A percentile compares a stretch with the other conserved stretches of the same genome.
These are phyloP conservation scores for Suzukiozyma palmioleophila DNA, from an alignment of 1,139 yeast species.

Conservation along the genomic window DNA sequence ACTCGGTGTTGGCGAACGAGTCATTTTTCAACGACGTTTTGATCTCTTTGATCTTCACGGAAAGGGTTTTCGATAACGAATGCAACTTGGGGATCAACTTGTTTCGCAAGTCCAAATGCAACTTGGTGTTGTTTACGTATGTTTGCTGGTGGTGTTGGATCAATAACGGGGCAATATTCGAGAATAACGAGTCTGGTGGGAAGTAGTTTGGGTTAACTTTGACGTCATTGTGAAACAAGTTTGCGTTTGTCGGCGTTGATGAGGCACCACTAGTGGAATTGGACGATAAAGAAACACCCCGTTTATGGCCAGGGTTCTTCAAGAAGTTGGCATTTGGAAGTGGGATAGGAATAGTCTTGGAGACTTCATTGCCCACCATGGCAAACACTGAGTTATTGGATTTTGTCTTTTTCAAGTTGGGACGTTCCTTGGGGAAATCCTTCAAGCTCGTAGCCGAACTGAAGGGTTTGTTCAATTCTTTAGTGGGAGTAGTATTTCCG, in stretches of 20 bases:
- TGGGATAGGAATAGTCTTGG: not conserved
- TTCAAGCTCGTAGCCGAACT: slow-evolving; percentile 3
- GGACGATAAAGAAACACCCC: not conserved
- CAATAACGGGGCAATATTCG: slow-evolving; percentile 31
- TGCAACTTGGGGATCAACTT: slow-evolving; percentile 40
- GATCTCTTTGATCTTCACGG: slow-evolving; percentile 41
- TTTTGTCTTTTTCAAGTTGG: slow-evolving; percentile 30
- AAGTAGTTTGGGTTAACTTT: slow-evolving; percentile 45
- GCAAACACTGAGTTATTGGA: slow-evolving; percentile 19
- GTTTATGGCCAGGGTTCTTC: slow-evolving; percentile 8
- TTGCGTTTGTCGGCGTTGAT: slow-evolving; percentile 2
- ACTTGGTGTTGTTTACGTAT: slow-evolving; percentile 25
- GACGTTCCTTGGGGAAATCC: slow-evolving; percentile 18
- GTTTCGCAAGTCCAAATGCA: slow-evolving; percentile 28
- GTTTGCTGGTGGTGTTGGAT: slow-evolving; percentile 33
- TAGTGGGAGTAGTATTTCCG: slow-evolving; percentile 25
- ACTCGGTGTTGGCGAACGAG: slow-evolving; percentile 35
- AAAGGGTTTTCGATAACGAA: slow-evolving; percentile 31
- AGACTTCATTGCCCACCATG: slow-evolving; percentile 4
- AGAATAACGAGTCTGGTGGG: slow-evolving; percentile 34
- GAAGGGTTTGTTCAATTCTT: slow-evolving; percentile 20
- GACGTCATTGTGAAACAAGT: slow-evolving; percentile 20
- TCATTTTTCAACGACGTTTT: slow-evolving; percentile 39
- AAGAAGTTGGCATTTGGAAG: slow-evolving; percentile 5
- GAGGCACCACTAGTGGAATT: not conserved